Conservation (phyloP, 805 yeast species). For the Kodamaea laetipori region DNA sequence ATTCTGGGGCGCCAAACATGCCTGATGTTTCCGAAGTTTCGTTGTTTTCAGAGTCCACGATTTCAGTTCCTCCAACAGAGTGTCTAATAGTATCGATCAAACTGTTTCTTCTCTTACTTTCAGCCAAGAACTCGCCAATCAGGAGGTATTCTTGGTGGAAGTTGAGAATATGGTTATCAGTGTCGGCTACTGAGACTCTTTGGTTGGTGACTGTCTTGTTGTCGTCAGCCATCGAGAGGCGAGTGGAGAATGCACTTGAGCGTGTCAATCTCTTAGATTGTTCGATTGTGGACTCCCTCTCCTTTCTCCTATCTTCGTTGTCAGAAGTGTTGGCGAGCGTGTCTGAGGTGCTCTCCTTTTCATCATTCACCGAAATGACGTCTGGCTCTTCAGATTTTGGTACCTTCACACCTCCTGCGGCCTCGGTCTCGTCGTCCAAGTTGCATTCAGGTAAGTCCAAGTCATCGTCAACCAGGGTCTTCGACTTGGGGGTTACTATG, state of each 20-base stretch:
- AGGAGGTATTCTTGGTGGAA: conserved; percentile 20
- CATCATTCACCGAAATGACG: conserved; percentile 5
- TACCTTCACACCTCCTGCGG: too few species aligned
- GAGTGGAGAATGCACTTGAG: conserved; percentile 7
- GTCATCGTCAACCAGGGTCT: conserved; percentile 13
- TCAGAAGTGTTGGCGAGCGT: conserved; percentile 12
- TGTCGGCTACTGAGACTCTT: conserved; percentile 12
- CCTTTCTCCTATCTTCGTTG: conserved; percentile 8
- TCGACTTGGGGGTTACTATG: not conserved
- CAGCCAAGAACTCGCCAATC: conserved; percentile 19
- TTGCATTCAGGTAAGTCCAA: conserved; percentile 15
- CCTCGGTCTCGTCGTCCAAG: conserved; percentile 11
- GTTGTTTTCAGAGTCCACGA: conserved; percentile 13
- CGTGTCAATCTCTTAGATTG: conserved; percentile 10
- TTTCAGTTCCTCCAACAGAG: conserved; percentile 14
- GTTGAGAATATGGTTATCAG: conserved; percentile 16
- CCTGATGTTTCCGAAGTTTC: conserved; percentile 22
- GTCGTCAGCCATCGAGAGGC: conserved; percentile 7
- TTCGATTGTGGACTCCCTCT: conserved; percentile 11
- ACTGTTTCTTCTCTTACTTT: conserved; percentile 16
- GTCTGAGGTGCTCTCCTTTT: conserved; percentile 13
- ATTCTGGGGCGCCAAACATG: conserved; percentile 21
- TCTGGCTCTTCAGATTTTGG: too few species aligned
- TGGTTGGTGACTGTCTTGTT: conserved; percentile 7
- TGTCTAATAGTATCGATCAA: conserved; percentile 14